Conservation (phyloP, 139 green algal genomes). For the Chlamydomonas incerta region DNA sequence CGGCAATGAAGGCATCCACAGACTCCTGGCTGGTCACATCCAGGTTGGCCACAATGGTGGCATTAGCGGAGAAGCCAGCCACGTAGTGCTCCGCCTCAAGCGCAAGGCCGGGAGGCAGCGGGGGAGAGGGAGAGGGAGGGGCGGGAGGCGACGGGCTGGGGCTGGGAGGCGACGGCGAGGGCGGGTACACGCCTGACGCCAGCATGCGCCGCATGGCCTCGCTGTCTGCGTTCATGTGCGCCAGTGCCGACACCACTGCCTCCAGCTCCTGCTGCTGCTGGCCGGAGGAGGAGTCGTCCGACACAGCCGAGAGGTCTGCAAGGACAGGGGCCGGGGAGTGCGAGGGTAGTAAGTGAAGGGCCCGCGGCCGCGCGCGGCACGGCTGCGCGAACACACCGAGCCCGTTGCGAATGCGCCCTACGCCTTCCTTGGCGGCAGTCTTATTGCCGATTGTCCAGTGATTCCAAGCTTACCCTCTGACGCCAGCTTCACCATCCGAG, state of each 20-base stretch:
- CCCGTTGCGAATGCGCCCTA: too few relatives aligned
- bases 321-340: too few relatives aligned
- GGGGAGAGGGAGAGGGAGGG: not conserved
- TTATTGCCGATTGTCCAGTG: too few relatives aligned
- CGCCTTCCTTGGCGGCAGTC: too few relatives aligned
- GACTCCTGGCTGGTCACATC: not conserved
- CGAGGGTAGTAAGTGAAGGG: too few relatives aligned
- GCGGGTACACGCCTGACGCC: not conserved
- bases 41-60: slow-evolving; percentile 3
- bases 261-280: not conserved
- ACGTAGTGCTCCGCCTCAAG: not conserved
- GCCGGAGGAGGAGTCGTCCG: too few relatives aligned
- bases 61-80: slow-evolving; percentile 12
- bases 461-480: too few relatives aligned
- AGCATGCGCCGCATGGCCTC: slow-evolving; percentile 14
- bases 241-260: not conserved
- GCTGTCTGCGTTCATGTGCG: not conserved
- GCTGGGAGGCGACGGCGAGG: not conserved
- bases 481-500: too few relatives aligned
- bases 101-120: not conserved
- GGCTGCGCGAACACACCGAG: too few relatives aligned
- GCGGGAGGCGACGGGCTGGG: not conserved
- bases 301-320: too few relatives aligned
- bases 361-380: too few relatives aligned
- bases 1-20: not conserved